Evolutionary conservation across 129 eudicot species (phyloP).

Genomic region (Oenanthe sinensis): DNA sequence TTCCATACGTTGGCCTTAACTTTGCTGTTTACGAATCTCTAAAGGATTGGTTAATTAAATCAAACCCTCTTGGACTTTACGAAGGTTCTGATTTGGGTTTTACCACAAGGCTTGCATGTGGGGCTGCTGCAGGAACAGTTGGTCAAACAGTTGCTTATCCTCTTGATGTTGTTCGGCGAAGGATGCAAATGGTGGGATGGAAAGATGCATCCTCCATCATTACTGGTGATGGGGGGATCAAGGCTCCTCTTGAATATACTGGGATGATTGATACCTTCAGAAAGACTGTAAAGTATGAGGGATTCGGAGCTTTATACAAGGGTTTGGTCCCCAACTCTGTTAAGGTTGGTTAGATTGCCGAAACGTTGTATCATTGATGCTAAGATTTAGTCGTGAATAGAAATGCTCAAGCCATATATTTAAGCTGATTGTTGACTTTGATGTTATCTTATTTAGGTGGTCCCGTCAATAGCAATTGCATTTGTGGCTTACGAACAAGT

Average conservation of each 20-base stretch:
- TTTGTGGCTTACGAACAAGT: slow-evolving; percentile 94
- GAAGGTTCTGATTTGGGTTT: slow-evolving; percentile 64
- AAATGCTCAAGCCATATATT: background rate
- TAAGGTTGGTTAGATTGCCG: slow-evolving; percentile 51
- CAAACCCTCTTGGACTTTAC: slow-evolving; percentile 54
- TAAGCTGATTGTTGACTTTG: slow-evolving; percentile 3
- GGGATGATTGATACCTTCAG: slow-evolving; percentile 94
- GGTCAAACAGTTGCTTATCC: slow-evolving; percentile 99
- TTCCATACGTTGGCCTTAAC: slow-evolving; percentile 96
- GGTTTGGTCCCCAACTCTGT: slow-evolving; percentile 97
- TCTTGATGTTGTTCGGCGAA: slow-evolving; percentile 81
- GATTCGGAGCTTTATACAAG: slow-evolving; percentile 88
- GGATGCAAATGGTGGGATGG: slow-evolving; percentile 99
- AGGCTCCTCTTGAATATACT: slow-evolving; percentile 57
- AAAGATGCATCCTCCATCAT: slow-evolving; percentile 73
- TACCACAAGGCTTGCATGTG: slow-evolving; percentile 87
- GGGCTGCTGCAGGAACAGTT: slow-evolving; percentile 92
- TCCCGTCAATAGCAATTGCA: slow-evolving; percentile 92
- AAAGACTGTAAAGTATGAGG: slow-evolving; percentile 79
- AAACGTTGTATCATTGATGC: background rate
- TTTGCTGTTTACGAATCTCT: slow-evolving; percentile 90
- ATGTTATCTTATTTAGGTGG: slow-evolving; percentile 47
- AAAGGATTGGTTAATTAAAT: slow-evolving; percentile 78
- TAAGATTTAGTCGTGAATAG: background rate
- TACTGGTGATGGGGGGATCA: slow-evolving; percentile 54